These are phyloP conservation scores for Penicillium argentinense DNA, from an alignment of 495 filamentous ascomycete genomes.

Conservation along the genomic window DNA sequence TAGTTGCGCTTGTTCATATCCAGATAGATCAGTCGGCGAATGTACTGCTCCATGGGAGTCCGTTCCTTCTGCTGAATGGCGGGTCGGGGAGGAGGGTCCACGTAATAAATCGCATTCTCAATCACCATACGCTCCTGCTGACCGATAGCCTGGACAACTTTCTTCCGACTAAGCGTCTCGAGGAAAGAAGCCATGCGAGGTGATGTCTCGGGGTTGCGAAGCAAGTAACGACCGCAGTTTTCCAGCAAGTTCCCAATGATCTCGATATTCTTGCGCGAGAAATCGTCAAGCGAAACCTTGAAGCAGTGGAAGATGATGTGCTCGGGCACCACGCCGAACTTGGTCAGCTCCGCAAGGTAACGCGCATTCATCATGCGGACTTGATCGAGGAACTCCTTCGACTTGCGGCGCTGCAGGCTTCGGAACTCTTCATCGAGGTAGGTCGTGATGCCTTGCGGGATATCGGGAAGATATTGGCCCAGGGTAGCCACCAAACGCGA, in stretches of 20 bases:
- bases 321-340: constrained; percentile 97
- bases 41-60: constrained; percentile 87
- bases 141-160: constrained; percentile 88
- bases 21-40: constrained; percentile 85
- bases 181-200: constrained; percentile 91
- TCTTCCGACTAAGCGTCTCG: constrained; percentile 94
- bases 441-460: constrained; percentile 86
- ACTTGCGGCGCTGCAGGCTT: constrained; percentile 95
- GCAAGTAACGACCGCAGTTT: constrained; percentile 92
- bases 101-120: constrained; percentile 97
- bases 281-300: constrained; percentile 95
- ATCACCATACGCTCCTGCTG: constrained; percentile 98
- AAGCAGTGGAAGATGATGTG: constrained; percentile 99
- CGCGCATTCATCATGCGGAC: constrained; percentile 93
- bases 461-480: constrained; percentile 88
- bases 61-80: constrained; percentile 96
- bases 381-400: constrained; percentile 94
- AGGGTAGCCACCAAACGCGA: constrained; percentile 91
- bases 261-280: constrained; percentile 97
- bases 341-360: constrained; percentile 95
- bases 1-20: constrained; percentile 95
- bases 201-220: constrained; percentile 90
- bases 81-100: constrained; percentile 89
- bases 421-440: constrained; percentile 97
- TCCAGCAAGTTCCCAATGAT: constrained; percentile 97